Evolutionary conservation across 192 early-diverging fungal species (phyloP), one percentile per base, ranked within the genome.

Genomic region (Thamnidium elegans): DNA sequence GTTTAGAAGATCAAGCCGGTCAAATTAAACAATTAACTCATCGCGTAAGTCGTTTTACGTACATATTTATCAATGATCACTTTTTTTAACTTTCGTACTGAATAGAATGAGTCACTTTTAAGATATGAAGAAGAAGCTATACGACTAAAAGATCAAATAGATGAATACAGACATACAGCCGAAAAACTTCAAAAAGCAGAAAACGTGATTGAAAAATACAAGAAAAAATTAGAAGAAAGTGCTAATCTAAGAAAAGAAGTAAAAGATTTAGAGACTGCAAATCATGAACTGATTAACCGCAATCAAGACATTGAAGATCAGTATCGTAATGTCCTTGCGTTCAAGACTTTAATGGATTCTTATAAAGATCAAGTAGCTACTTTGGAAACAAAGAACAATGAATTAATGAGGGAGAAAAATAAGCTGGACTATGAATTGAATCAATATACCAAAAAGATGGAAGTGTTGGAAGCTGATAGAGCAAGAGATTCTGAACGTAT

Each of bases 171-270:
- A 44, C 92, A 94, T 68, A 83, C 89, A 0, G 91, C 91, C n/a
- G 96, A 97, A 56, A 92, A 90, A 61, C 80, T 96, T 13, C 87
- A 90, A 79, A 96, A 95, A 81, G 84, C 90, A 2, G 97, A 99
- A 70, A 92, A 93, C 32, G 86, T 94, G 32, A 87, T 95, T 66
- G 96, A 98, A 71, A 97, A 96, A 72, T 99, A 94, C 76, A 96
- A 94, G 69, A 95, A 94, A 77, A 91, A 94, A 51, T 79, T 96
- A 5, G 96, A 98, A 59, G 95, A 98, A 50, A 86, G 80, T 44
- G 85, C 82, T 0, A 93, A 97, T 60, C 56, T 95, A 50, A 79
- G 87, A 42, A 83, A 88, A 54, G 86, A 93, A 64, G 79, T 96
- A 59, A 92, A 91, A 54, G 83, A 76, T 23, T 62, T 92, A 14